Conservation (phyloP, 371 early-diverging fungal genomes). For the Syncephalis plumigaleata region DNA sequence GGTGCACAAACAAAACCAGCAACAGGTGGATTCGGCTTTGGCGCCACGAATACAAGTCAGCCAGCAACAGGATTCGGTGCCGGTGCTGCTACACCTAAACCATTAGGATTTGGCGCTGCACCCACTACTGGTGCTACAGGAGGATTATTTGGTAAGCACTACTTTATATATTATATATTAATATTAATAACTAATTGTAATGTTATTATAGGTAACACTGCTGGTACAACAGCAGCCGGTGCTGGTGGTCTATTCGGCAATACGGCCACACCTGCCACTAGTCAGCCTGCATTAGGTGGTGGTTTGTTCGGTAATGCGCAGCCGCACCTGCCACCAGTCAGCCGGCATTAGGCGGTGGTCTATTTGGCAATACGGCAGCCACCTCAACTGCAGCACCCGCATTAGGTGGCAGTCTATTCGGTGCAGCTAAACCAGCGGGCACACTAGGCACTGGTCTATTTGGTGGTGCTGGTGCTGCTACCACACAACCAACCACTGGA, state of each 20-base stretch:
- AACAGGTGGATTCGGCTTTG: slow-evolving; percentile 14
- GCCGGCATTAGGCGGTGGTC: background rate
- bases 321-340: background rate
- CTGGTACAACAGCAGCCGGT: slow-evolving; percentile 12
- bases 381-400: background rate
- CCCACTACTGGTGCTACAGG: slow-evolving; percentile 13
- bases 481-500: slow-evolving; percentile 11
- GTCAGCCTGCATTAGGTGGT: too few relatives aligned
- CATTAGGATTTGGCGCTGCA: slow-evolving; percentile 11
- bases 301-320: background rate
- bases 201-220: slow-evolving; percentile 4
- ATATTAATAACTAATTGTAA: background rate
- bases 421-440: background rate
- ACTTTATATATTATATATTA: slow-evolving; percentile 1
- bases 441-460: slow-evolving; percentile 11
- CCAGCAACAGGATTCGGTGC: slow-evolving; percentile 2
- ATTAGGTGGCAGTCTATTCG: background rate
- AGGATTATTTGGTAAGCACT: slow-evolving; percentile 9
- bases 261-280: background rate
- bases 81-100: slow-evolving; percentile 4
- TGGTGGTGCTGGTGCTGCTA: slow-evolving; percentile 13
- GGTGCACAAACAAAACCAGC: slow-evolving; percentile 15
- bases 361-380: background rate
- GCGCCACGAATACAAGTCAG: slow-evolving; percentile 8
- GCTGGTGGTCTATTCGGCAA: slow-evolving; percentile 8